Conservation (phyloP, 495 filamentous ascomycete genomes). For the Evansstolkia leycettana region DNA sequence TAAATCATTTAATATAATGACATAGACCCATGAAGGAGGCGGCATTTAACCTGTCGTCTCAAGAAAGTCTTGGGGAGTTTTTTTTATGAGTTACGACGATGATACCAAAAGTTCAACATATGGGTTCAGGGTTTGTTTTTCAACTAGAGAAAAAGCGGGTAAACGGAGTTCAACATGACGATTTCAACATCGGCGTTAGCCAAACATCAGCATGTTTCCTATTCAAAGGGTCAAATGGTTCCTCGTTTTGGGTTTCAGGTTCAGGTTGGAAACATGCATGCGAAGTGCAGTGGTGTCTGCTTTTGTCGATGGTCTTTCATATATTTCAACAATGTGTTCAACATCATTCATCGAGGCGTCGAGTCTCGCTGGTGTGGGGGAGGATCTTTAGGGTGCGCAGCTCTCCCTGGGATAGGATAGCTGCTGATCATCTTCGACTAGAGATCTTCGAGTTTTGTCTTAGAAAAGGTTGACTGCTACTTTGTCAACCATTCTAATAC, state of each 20-base stretch:
- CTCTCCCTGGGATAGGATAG: too few species aligned
- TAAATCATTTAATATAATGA: slow-evolving; percentile 18
- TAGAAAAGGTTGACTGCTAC: too few species aligned
- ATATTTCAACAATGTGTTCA: slow-evolving; percentile 19
- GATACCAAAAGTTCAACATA: slow-evolving; percentile 44
- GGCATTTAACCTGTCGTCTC: slow-evolving; percentile 26
- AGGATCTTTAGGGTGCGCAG: too few species aligned
- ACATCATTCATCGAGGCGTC: too few species aligned
- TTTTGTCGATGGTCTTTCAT: slow-evolving; percentile 1
- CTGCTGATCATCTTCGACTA: too few species aligned
- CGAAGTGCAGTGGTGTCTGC: slow-evolving; percentile 10
- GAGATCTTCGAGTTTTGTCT: too few species aligned
- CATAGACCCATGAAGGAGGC: slow-evolving; percentile 6
- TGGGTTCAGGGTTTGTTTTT: slow-evolving; percentile 26
- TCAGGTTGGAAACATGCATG: slow-evolving; percentile 16
- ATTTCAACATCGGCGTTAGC: slow-evolving; percentile 49
- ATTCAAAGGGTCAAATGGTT: too few species aligned
- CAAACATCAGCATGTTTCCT: slow-evolving; percentile 16
- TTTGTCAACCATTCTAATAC: too few species aligned
- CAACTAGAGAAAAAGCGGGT: slow-evolving; percentile 33
- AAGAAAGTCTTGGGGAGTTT: slow-evolving; percentile 15
- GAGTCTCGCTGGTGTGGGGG: too few species aligned
- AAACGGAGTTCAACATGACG: slow-evolving; percentile 45
- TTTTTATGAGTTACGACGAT: slow-evolving; percentile 36
- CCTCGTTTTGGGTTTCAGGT: slow-evolving; percentile 18